Evolutionary conservation across 352 stramenopile genomes (phyloP).

Genomic region (Globisporangium emineosum): DNA sequence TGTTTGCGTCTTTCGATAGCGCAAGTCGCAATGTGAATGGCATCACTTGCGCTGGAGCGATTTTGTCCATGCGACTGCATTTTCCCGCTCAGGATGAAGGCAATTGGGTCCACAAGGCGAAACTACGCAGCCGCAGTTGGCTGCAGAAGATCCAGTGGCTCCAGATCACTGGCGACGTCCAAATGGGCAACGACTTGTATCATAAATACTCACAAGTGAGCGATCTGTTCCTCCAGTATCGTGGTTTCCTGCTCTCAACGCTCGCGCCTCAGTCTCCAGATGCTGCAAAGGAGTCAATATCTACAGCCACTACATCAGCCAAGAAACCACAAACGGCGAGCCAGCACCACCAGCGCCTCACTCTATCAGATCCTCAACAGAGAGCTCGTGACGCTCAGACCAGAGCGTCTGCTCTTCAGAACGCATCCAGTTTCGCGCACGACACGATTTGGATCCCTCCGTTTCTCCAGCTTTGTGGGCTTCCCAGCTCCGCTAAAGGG

Average conservation of each 20-base stretch:
- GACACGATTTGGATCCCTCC: constrained; percentile 23
- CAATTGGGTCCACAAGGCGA: background rate
- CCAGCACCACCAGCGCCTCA: background rate
- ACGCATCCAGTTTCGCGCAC: constrained; percentile 12
- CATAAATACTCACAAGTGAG: background rate
- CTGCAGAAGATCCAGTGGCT: constrained; percentile 2
- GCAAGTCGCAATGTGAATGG: background rate
- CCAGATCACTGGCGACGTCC: constrained; percentile 4
- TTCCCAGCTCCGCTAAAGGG: background rate
- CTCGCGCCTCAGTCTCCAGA: background rate
- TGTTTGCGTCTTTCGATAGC: background rate
- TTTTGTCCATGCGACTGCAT: background rate
- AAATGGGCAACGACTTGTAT: background rate
- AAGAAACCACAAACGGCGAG: background rate
- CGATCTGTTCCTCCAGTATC: constrained; percentile 4
- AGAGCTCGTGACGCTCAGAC: background rate
- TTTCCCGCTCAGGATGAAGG: background rate
- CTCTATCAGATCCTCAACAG: background rate
- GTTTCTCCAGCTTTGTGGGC: background rate
- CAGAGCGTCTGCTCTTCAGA: constrained; percentile 1
- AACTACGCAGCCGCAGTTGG: background rate
- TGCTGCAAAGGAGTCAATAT: background rate
- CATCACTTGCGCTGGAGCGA: background rate
- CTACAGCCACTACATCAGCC: background rate
- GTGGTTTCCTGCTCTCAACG: background rate